A percentile compares a stretch with the other conserved stretches of the same genome.
phyloP scores from a whole-genome alignment of 192 early-diverging fungal species.

The Backusella circina region DNA sequence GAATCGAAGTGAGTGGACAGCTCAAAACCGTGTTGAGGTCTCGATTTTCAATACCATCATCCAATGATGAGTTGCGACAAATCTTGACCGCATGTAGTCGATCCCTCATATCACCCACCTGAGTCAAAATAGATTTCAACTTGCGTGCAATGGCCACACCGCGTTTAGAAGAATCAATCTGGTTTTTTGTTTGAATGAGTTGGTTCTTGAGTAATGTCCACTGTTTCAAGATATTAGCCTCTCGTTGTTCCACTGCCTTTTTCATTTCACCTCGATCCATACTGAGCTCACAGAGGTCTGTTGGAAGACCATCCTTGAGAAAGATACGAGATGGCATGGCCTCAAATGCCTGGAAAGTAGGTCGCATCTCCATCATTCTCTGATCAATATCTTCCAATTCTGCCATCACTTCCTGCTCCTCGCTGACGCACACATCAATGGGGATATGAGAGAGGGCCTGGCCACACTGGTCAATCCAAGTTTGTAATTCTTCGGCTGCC shows the following conservation, averaged over 20 bases:
- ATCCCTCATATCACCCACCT: conserved; percentile 21
- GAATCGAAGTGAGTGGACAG: conserved; percentile 22
- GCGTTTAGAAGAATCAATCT: conserved; percentile 15
- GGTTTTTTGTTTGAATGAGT: neutral
- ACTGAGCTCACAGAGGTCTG: neutral
- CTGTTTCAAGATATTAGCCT: conserved; percentile 22
- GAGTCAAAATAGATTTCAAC: conserved; percentile 20
- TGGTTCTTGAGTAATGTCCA: conserved; percentile 31
- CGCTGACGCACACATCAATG: conserved; percentile 6
- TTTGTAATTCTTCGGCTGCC: conserved; percentile 16
- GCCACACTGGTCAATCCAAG: conserved; percentile 24
- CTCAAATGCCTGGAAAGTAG: conserved; percentile 18
- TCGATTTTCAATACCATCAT: neutral
- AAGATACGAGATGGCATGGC: conserved; percentile 14
- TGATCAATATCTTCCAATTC: conserved; percentile 17
- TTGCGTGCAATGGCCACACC: conserved; percentile 16
- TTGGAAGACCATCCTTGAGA: neutral
- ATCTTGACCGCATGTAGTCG: conserved; percentile 1
- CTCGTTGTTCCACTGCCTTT: conserved; percentile 18
- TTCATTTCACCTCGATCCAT: neutral
- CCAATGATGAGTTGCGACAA: neutral
- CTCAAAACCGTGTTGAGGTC: conserved; percentile 13
- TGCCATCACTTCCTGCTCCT: conserved; percentile 16
- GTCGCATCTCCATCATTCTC: conserved; percentile 16
- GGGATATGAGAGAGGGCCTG: conserved; percentile 11